Evolutionary conservation across 257 asterid genomes (phyloP).

Genomic region (Asclepias syriaca): DNA sequence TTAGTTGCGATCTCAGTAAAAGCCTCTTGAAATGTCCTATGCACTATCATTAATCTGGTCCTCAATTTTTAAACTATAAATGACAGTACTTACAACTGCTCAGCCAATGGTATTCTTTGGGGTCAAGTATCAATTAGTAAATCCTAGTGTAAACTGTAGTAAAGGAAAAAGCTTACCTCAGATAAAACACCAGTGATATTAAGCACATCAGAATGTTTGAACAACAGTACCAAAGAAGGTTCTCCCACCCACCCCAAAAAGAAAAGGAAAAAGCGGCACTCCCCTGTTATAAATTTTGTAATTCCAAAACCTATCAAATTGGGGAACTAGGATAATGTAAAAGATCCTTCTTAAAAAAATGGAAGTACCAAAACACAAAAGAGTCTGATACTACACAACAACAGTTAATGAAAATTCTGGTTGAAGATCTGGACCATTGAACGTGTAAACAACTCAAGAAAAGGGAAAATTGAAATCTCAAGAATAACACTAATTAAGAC

Average conservation of each 20-base stretch:
- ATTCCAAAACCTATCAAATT: not conserved
- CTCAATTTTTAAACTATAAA: not conserved
- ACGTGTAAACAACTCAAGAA: not conserved
- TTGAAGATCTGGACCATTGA: not conserved
- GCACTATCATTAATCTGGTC: not conserved
- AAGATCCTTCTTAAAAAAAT: not conserved
- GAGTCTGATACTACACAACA: not conserved
- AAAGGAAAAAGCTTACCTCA: not conserved
- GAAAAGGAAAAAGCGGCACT: not conserved
- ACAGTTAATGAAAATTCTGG: not conserved
- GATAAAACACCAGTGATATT: not conserved
- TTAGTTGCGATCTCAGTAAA: not conserved
- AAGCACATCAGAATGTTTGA: not conserved
- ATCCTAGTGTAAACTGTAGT: not conserved
- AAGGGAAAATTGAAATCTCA: not conserved
- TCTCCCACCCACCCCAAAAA: not conserved
- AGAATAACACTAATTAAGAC: constrained; percentile 10
- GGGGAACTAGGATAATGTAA: not conserved
- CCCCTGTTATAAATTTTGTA: not conserved
- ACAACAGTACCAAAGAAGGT: not conserved
- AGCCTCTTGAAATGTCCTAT: not conserved
- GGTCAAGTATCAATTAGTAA: not conserved
- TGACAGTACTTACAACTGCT: not conserved
- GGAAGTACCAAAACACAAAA: not conserved
- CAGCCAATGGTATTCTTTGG: not conserved